Evolutionary conservation across 495 filamentous ascomycete species (phyloP), one percentile per base, ranked within the genome.

Genomic region (Parathielavia appendiculata): DNA sequence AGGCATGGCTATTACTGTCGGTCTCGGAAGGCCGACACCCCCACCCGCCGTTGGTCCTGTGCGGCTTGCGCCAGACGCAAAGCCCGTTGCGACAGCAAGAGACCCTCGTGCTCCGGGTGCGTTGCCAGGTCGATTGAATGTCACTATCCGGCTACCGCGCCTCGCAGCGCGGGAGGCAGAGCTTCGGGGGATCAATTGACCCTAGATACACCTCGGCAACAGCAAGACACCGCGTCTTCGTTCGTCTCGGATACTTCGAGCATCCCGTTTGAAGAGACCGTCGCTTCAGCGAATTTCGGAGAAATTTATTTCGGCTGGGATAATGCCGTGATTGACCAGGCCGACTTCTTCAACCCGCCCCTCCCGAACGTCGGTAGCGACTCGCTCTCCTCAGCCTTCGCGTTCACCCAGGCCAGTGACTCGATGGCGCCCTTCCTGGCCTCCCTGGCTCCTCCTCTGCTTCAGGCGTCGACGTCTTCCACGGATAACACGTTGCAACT

Each of bases 1-100:
- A 47, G 55, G 20, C 55, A 57, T 44, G 38, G 46, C 16, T 57
- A 57, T 17, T 57, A 57, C 38, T 51, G 55, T 47, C 55, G 19
- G 22, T 58, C 55, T 5, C 34, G 39, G 22, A 41, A 44, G 35
- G 22, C 22, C 16, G 26, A 14, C 34, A 1, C n/a, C 8, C n/a
- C 20, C 11, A 5, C 36, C n/a, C n/a, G 55, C 14, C 12, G 16
- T 14, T 38, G 55, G 7, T 58, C 55, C 11, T 51, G 55, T 38
- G 23, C 32, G 1, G 4, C 55, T 19, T 58, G 55, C 22, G 45
- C 38, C 16, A 43, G 16, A 49, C 55, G 55, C 32, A 58, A 58
- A 38, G 26, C 23, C 13, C 55, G 55, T 16, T 58, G 47, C 55
- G 55, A 58, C 20, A 45, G n/a, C 38, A 26, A 19, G 19, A 12